Evolutionary conservation across 2,329 filamentous ascomycete species (phyloP).

Genomic region (Colletotrichum limetticola): DNA sequence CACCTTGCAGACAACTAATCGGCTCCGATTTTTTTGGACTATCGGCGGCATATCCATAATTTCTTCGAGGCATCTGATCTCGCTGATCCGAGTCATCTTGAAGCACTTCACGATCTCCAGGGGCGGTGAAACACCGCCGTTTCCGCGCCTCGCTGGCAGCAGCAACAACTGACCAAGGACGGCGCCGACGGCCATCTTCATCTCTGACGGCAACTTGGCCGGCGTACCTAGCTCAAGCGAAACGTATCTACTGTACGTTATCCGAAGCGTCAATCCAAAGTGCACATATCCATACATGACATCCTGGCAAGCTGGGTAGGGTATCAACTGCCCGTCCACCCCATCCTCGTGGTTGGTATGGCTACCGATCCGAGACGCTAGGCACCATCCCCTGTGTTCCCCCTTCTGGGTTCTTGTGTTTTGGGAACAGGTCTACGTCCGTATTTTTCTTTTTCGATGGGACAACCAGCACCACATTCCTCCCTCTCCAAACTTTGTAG

Average conservation of each 20-base stretch:
- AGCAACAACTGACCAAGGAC: background rate
- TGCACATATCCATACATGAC: background rate
- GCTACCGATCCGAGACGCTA: background rate
- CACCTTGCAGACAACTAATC: background rate
- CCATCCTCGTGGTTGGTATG: background rate
- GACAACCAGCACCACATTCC: background rate
- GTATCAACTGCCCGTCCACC: background rate
- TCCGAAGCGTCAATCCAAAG: background rate
- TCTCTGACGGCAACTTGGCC: background rate
- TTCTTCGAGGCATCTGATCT: background rate
- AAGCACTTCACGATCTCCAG: background rate
- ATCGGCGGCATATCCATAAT: background rate
- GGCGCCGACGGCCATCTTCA: background rate
- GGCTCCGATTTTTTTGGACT: background rate
- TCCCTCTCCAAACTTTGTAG: background rate
- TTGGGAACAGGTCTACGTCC: conserved; percentile 5
- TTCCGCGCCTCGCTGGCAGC: background rate
- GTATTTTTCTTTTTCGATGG: conserved; percentile 13
- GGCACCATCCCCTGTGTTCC: background rate
- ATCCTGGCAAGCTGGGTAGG: background rate
- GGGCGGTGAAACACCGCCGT: conserved; percentile 4
- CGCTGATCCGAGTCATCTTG: background rate
- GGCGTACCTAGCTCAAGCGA: background rate
- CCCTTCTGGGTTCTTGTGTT: background rate
- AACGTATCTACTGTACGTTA: background rate